Conservation (phyloP, 495 filamentous ascomycete genomes). For the Tuber indicum region DNA sequence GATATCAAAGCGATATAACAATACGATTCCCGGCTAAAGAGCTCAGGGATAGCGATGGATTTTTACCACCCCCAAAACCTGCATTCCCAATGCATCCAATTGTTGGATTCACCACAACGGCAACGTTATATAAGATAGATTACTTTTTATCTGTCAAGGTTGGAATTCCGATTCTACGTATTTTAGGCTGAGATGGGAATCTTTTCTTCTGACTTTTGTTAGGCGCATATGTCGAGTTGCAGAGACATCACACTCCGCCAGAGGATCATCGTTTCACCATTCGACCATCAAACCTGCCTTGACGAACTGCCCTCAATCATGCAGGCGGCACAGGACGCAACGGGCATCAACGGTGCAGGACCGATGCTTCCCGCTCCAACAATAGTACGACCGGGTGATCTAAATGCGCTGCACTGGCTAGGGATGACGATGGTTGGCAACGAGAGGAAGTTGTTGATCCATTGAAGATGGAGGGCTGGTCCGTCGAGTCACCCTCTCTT, state of each 20-base stretch:
- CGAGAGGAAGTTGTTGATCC: slow-evolving; percentile 81
- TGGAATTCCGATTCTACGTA: slow-evolving; percentile 33
- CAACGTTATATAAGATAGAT: slow-evolving; percentile 94
- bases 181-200: slow-evolving; percentile 15
- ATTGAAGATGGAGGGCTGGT: slow-evolving; percentile 50
- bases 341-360: slow-evolving; percentile 76
- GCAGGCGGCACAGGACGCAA: slow-evolving; percentile 85
- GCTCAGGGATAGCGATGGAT: slow-evolving; percentile 76
- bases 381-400: slow-evolving; percentile 73
- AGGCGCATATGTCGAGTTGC: slow-evolving; percentile 88
- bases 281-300: slow-evolving; percentile 91
- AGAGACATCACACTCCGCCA: slow-evolving; percentile 85
- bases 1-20: slow-evolving; percentile 85
- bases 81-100: slow-evolving; percentile 86
- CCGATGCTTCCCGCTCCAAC: slow-evolving; percentile 76
- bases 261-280: slow-evolving; percentile 90
- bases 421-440: slow-evolving; percentile 81
- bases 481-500: background rate
- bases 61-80: slow-evolving; percentile 73
- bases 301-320: slow-evolving; percentile 98
- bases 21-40: slow-evolving; percentile 90
- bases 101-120: slow-evolving; percentile 86
- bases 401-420: slow-evolving; percentile 64
- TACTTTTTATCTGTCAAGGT: slow-evolving; percentile 95
- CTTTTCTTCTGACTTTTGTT: background rate